These are phyloP conservation scores for Cercospora brassicicola DNA, from an alignment of 2,329 filamentous ascomycete species.

Conservation along the genomic window DNA sequence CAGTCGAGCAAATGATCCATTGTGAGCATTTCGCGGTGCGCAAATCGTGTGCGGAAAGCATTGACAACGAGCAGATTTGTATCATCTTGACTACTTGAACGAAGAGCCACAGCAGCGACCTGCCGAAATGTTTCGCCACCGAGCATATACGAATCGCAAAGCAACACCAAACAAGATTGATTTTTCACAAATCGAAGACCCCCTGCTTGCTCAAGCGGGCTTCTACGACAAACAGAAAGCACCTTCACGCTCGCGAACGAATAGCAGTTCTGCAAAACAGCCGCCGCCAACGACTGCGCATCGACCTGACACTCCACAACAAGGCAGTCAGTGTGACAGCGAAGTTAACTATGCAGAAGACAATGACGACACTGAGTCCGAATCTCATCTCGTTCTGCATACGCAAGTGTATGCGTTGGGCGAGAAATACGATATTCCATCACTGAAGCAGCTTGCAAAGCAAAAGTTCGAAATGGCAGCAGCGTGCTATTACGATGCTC, in stretches of 20 bases:
- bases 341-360: slow-evolving; percentile 40
- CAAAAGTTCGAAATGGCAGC: slow-evolving; percentile 50
- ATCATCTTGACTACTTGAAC: slow-evolving; percentile 42
- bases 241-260: not conserved
- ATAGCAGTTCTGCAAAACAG: not conserved
- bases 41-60: not conserved
- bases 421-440: slow-evolving; percentile 53
- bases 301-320: slow-evolving; percentile 28
- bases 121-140: slow-evolving; percentile 38
- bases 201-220: slow-evolving; percentile 39
- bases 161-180: slow-evolving; percentile 37
- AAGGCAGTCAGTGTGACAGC: slow-evolving; percentile 34
- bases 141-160: slow-evolving; percentile 33
- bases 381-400: slow-evolving; percentile 49
- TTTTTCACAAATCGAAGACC: slow-evolving; percentile 39
- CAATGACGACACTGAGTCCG: slow-evolving; percentile 40
- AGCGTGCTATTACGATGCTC: slow-evolving; percentile 46
- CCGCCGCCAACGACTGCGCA: not conserved
- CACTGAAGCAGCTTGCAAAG: slow-evolving; percentile 49
- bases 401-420: slow-evolving; percentile 53
- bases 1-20: slow-evolving; percentile 44
- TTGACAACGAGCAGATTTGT: slow-evolving; percentile 36
- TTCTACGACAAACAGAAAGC: slow-evolving; percentile 25
- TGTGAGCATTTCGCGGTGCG: slow-evolving; percentile 32
- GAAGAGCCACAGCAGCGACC: slow-evolving; percentile 29